Evolutionary conservation across 129 eudicot species (phyloP), one percentile per base, ranked within the genome.

Genomic region (Flaveria robusta): DNA sequence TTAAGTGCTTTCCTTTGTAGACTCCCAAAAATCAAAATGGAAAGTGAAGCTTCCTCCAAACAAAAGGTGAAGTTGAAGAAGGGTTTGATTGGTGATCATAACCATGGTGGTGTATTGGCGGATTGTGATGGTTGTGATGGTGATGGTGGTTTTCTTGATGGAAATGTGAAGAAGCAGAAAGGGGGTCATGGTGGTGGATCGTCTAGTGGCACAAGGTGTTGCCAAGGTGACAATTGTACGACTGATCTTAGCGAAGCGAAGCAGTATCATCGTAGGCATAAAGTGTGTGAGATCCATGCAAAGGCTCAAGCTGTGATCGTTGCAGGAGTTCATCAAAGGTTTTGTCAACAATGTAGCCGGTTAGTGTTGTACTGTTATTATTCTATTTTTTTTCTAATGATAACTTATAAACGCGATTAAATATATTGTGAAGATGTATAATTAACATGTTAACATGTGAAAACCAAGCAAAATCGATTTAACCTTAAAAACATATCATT

Each of bases 321-420:
- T 8, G 88, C 85, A 43, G 92, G 92, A 73, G 76, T 76, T 74
- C 86, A 76, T 45, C 96, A 89, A 82, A 82, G 96, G 66, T 89
- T 89, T 74, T 89, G 96, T 70, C 96, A 89, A 54, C 96, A 90
- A 83, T 90, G 96, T 74, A 90, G 92, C 82, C 83, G 96, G 96
- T 88, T 66, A 60, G 65, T 47, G 37, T 31, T 31, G 5, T 31
- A 29, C 31, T 62, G 7, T 47, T 19, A 29, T 34, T 15, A 9
- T 29, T 46, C 26, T 63, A 26, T 1, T 16, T 41, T 58, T 68
- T 74, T 58, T 58, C 58, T 42, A 56, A 42, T 2, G 34, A 27
- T 47, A 7, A 11, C 1, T 9, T 22, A 11, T n/a, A 20, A 23
- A 24, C 9, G 15, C 9, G 26, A 20, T 55, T 58, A 59, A 24